Evolutionary conservation across 192 early-diverging fungal genomes (phyloP), one percentile per base, ranked within the genome.

Genomic region (Linderina pennispora): DNA sequence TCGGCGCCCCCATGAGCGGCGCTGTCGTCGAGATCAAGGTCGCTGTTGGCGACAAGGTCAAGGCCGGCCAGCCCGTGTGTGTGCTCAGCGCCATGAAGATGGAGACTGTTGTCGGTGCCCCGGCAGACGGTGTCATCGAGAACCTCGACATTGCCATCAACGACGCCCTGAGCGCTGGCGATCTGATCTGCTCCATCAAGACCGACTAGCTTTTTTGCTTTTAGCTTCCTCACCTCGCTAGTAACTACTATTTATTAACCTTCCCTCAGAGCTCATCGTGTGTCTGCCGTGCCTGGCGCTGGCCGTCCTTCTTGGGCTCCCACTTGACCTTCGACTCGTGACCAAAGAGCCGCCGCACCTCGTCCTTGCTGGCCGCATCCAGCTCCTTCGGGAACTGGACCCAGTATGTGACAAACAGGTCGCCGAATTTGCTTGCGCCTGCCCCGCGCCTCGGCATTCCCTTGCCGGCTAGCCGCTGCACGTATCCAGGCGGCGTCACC

Each of bases 1-100:
- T 96, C 36, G 87, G 87, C 4, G 91, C 91, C 7, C 94, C 94
- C n/a, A 98, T 98, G 94, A 82, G 85, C 40, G 94, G 94, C 43
- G 85, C 92, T 1, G 90, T 98, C 1, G 83, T 98, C 15, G 94
- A 98, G 62, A 77, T 98, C 55, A 79, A 88, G 50, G 90, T 86
- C 19, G 83, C 87, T 48, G 77, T 79, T 35, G 94, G 92, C 45
- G 72, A 80, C 23, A 59, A 76, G 42, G 82, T 98, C 36, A 93
- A 92, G 78, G 79, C 80, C 13, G 94, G 94, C 13, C 89, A 94
- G 48, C 87, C 94, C 2, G 67, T 98, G 48, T 90, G 84, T 45
- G 86, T 98, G 19, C 74, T 98, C 26, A 88, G 84, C 46, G 94
- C 94, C n/a, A 98, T 98, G 94, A 98, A 91, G 77, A 91, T 91